phyloP scores from a whole-genome alignment of 176 grass and related monocot genomes.

The Triticum timopheevii region DNA sequence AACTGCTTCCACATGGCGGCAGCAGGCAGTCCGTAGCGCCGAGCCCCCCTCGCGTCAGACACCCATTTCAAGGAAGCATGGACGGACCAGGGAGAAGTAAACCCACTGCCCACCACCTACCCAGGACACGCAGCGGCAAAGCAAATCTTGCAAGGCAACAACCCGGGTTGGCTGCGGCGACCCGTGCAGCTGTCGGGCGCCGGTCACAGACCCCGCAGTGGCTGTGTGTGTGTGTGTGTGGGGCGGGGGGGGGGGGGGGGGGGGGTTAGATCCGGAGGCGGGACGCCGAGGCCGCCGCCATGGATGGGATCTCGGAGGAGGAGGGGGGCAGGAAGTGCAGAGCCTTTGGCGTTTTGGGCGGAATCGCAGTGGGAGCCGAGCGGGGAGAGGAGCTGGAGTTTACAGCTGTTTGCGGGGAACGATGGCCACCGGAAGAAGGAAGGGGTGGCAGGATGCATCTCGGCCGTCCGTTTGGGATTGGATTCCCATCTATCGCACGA shows the following conservation, averaged over 20 bases:
- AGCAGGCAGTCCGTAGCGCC: not conserved
- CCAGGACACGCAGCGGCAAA: slow-evolving; percentile 20
- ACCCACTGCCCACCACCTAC: slow-evolving; percentile 23
- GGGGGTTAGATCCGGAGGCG: slow-evolving; percentile 29
- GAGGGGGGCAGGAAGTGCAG: slow-evolving; percentile 23
- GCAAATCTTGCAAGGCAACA: slow-evolving; percentile 36
- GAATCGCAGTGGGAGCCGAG: slow-evolving; percentile 11
- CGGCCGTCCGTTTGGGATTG: slow-evolving; percentile 22
- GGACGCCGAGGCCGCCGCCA: slow-evolving; percentile 27
- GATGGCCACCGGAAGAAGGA: slow-evolving; percentile 24
- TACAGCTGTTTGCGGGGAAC: slow-evolving; percentile 20
- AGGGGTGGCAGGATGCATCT: slow-evolving; percentile 18
- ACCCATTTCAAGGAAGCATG: slow-evolving; percentile 36
- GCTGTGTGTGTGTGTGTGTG: too few relatives aligned
- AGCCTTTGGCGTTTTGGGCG: not conserved
- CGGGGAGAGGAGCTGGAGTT: slow-evolving; percentile 21
- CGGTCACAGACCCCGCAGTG: not conserved
- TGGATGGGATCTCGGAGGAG: slow-evolving; percentile 46
- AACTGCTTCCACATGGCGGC: slow-evolving; percentile 93
- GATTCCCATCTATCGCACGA: slow-evolving; percentile 5
- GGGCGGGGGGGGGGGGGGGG: too few relatives aligned
- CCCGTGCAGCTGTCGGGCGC: slow-evolving; percentile 8
- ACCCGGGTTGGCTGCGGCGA: not conserved
- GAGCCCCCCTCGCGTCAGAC: slow-evolving; percentile 31
- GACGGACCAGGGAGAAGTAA: slow-evolving; percentile 3